phyloP scores from a whole-genome alignment of 371 early-diverging fungal genomes.

The Rhizopus microsporus region DNA sequence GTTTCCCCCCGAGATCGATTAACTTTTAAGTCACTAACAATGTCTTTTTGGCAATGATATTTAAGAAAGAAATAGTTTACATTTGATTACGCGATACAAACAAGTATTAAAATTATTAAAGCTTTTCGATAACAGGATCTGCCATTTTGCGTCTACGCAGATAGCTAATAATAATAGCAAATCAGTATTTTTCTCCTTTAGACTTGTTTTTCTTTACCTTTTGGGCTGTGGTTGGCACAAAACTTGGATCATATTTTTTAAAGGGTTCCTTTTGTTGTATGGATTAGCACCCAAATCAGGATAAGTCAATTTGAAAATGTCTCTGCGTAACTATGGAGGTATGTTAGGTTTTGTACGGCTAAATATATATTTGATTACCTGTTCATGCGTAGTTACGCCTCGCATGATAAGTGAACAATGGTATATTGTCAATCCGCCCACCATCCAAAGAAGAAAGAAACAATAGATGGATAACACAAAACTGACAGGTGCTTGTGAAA shows the following conservation, averaged over 20 bases:
- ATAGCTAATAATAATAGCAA: constrained; percentile 24
- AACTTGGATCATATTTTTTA: constrained; percentile 53
- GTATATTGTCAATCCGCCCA: constrained; percentile 72
- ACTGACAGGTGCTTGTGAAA: constrained; percentile 45
- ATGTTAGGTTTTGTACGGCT: not conserved
- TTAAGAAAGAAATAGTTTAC: too few species aligned
- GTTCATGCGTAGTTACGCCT: constrained; percentile 89
- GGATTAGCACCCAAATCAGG: constrained; percentile 49
- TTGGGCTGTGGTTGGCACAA: constrained; percentile 62
- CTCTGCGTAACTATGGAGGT: constrained; percentile 15
- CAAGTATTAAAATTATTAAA: too few species aligned
- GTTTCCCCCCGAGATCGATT: too few species aligned
- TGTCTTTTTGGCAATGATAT: too few species aligned
- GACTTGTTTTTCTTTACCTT: constrained; percentile 39
- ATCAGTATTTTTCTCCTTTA: not conserved
- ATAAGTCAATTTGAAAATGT: constrained; percentile 48
- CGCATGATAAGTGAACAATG: constrained; percentile 72
- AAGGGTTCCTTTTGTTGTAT: constrained; percentile 50
- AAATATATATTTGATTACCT: constrained; percentile 46
- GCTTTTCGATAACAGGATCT: constrained; percentile 20
- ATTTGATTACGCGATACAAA: too few species aligned
- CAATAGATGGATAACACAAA: constrained; percentile 69
- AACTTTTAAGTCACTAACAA: too few species aligned
- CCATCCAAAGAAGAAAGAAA: constrained; percentile 61
- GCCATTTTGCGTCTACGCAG: constrained; percentile 41